These are phyloP conservation scores for Anisogramma anomala DNA, from an alignment of 2,329 filamentous ascomycete genomes.

Conservation along the genomic window DNA sequence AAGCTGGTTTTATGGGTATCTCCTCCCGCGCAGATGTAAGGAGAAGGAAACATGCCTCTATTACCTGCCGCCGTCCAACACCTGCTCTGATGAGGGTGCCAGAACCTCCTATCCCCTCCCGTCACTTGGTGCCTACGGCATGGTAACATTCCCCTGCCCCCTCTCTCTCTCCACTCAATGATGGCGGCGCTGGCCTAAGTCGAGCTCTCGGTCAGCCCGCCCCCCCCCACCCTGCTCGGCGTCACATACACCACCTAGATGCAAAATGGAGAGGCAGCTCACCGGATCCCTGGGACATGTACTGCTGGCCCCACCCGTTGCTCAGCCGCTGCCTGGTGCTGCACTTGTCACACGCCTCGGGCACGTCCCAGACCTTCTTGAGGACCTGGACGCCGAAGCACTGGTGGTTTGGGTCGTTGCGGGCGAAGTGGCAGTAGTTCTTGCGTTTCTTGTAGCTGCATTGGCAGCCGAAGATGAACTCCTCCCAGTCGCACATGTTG, in stretches of 20 bases:
- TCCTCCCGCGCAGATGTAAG: not conserved
- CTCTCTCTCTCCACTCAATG: not conserved
- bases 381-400: slow-evolving; percentile 58
- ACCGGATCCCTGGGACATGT: slow-evolving; percentile 4
- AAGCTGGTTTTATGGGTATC: not conserved
- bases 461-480: slow-evolving; percentile 54
- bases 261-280: not conserved
- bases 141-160: not conserved
- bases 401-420: slow-evolving; percentile 58
- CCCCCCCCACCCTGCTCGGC: too few relatives aligned
- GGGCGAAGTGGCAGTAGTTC: slow-evolving; percentile 63
- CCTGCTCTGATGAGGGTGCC: too few relatives aligned
- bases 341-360: slow-evolving; percentile 41
- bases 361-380: slow-evolving; percentile 47
- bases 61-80: not conserved
- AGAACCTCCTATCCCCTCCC: too few relatives aligned
- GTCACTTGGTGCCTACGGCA: too few relatives aligned
- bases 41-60: not conserved
- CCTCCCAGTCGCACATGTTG: slow-evolving; percentile 60
- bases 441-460: slow-evolving; percentile 50
- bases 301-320: slow-evolving; percentile 8
- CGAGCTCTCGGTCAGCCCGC: too few relatives aligned
- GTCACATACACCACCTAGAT: not conserved
- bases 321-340: slow-evolving; percentile 12
- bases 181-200: slow-evolving; percentile 5